These are phyloP conservation scores for Tylopilus rubrobrunneus DNA, from an alignment of 768 basidiomycete genomes.

Conservation along the genomic window DNA sequence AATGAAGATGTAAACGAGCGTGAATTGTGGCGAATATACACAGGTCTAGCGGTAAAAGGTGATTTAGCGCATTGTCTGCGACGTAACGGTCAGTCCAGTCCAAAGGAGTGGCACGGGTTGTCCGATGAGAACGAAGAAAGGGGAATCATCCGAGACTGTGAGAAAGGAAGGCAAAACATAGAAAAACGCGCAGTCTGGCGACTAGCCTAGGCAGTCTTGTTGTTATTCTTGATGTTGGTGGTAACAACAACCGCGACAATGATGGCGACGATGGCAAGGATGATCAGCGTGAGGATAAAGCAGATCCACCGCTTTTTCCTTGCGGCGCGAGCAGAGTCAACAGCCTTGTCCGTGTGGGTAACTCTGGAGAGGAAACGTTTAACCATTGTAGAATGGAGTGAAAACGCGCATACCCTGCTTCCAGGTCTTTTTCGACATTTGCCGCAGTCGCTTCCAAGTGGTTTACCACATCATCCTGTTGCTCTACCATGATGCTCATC, in stretches of 20 bases:
- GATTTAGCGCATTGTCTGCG: conserved; percentile 14
- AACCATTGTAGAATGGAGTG: neutral
- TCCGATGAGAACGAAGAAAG: conserved; percentile 7
- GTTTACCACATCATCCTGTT: conserved; percentile 87
- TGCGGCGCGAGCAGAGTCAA: conserved; percentile 80
- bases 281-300: conserved; percentile 67
- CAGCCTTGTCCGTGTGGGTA: conserved; percentile 81
- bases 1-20: conserved; percentile 20
- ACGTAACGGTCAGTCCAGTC: conserved; percentile 13
- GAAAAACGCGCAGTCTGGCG: neutral
- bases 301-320: conserved; percentile 98
- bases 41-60: neutral
- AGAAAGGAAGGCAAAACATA: neutral
- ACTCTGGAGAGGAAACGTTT: conserved; percentile 43
- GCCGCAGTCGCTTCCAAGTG: conserved; percentile 76
- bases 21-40: conserved; percentile 3
- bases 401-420: conserved; percentile 61
- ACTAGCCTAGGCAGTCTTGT: conserved; percentile 14
- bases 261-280: conserved; percentile 65
- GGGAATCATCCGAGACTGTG: neutral
- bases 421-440: conserved; percentile 76
- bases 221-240: conserved; percentile 39
- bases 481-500: conserved; percentile 95
- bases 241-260: conserved; percentile 56
- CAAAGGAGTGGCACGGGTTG: conserved; percentile 19